Conservation (phyloP, 306 rosid genomes). For the Rosa rugosa region DNA sequence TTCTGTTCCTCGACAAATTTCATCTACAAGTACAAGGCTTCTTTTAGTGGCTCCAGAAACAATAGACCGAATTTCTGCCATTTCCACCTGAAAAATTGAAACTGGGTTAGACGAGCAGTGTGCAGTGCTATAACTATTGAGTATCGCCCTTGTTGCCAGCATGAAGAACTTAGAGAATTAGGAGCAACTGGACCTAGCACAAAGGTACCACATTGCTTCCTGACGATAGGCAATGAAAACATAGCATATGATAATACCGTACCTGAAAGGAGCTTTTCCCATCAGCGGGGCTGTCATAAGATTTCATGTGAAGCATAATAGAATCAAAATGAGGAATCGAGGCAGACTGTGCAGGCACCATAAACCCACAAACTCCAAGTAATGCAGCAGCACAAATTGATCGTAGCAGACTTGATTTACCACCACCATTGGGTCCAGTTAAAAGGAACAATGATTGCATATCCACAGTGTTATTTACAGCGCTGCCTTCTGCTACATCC, state of each 20-base stretch:
- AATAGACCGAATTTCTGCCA: conserved; percentile 90
- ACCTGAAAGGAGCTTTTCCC: conserved; percentile 98
- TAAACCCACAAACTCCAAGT: conserved; percentile 92
- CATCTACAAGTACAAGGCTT: conserved; percentile 94
- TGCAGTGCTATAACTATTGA: not conserved
- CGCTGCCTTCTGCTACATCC: conserved; percentile 71
- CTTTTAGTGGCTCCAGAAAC: conserved; percentile 61
- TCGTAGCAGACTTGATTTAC: conserved; percentile 91
- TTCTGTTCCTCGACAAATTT: conserved; percentile 97
- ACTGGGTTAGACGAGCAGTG: conserved; percentile 20
- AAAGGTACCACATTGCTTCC: not conserved
- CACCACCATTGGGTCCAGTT: conserved; percentile 99
- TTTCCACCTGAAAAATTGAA: conserved; percentile 69
- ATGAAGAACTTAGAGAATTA: not conserved
- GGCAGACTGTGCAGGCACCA: conserved; percentile 90
- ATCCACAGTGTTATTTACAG: conserved; percentile 78
- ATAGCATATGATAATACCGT: conserved; percentile 32
- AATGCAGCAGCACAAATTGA: conserved; percentile 90
- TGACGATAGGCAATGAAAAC: not conserved
- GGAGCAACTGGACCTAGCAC: not conserved
- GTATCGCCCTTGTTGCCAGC: not conserved
- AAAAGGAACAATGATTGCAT: conserved; percentile 86
- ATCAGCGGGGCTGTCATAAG: conserved; percentile 98
- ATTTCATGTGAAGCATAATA: conserved; percentile 93
- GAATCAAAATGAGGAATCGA: conserved; percentile 79